Evolutionary conservation across 192 early-diverging fungal species (phyloP).

Genomic region (Backusella circina): DNA sequence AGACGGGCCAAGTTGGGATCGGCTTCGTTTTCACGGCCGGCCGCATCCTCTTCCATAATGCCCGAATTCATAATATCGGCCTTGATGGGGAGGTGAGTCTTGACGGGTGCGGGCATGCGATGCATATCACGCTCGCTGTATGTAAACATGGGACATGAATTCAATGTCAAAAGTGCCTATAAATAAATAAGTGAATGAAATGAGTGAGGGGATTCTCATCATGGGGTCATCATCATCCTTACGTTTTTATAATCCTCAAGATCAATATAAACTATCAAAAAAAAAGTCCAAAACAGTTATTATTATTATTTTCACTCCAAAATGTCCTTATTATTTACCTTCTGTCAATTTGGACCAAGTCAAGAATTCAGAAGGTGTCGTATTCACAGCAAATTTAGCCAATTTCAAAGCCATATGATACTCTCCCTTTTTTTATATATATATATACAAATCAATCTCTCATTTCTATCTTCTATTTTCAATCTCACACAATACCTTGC

Average conservation of each 20-base stretch:
- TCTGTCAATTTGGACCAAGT: conserved; percentile 97
- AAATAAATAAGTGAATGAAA: neutral
- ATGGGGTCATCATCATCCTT: neutral
- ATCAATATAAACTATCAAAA: conserved; percentile 88
- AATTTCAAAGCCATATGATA: conserved; percentile 79
- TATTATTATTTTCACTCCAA: no score
- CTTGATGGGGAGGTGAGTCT: conserved; percentile 87
- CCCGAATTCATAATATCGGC: conserved; percentile 63
- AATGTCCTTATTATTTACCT: neutral
- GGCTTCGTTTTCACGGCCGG: conserved; percentile 49
- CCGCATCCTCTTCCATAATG: conserved; percentile 55
- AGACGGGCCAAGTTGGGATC: conserved; percentile 74
- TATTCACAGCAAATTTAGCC: conserved; percentile 91
- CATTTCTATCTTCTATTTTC: no score
- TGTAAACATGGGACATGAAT: conserved; percentile 99
- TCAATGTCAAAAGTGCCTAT: conserved; percentile 90
- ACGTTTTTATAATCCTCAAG: conserved; percentile 78
- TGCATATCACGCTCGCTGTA: conserved; percentile 84
- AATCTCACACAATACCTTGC: conserved; percentile 53
- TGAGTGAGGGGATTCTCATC: no score
- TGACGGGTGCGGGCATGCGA: conserved; percentile 85
- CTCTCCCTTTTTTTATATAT: conserved; percentile 50
- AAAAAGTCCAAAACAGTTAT: neutral
- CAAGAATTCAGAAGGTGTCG: conserved; percentile 90
- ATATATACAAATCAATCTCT: no score